Base-by-base conservation (phyloP, 202 grass and related monocot species). In the Zoysia matrella region DNA sequence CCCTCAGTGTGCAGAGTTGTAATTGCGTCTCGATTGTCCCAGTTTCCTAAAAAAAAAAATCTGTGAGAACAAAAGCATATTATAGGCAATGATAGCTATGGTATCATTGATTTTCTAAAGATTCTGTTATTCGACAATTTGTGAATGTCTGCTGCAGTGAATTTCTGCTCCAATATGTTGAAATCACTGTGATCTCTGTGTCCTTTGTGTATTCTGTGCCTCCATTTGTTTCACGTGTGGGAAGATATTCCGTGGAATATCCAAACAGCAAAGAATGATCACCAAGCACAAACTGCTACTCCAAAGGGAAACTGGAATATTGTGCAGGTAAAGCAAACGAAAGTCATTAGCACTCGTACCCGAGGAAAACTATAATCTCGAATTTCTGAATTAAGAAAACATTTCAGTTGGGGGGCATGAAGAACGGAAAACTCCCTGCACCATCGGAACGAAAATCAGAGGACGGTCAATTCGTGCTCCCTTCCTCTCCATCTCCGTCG, bases 51-150 rank as follows among this genome's bases (percentile, higher is more conserved):
- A 30, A 30, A 30, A 30, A 30, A 30, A 30, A 30, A 30, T 30
- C 22, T 30, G 22, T 30, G 22, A 30, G 54, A 90, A 86, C 83
- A 83, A 83, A 71, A 41, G 72, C 12, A 4, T 48, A 11, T 16
- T 39, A 7, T 7, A 47, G 52, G 16, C 65, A 9, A 11, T 8
- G 11, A 66, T 40, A 4, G 1, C 41, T 16, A 18, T 36, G 13
- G 9, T 3, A 49, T n/a, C 6, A 7, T 50, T 71, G 1, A 40
- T 15, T 71, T 1, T 70, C 40, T 41, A 69, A 4, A 69, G 8
- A 39, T 30, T 15, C 41, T 52, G 16, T 5, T 7, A 46, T 13
- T 41, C 6, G 22, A 47, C 47, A 52, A 65, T 30, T 52, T 50
- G 69, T 15, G 10, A 44, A 12, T 45, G 51, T 49, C 13, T 67